Conservation (phyloP, 441 rosid species). For the Arabidopsis hybrid region DNA sequence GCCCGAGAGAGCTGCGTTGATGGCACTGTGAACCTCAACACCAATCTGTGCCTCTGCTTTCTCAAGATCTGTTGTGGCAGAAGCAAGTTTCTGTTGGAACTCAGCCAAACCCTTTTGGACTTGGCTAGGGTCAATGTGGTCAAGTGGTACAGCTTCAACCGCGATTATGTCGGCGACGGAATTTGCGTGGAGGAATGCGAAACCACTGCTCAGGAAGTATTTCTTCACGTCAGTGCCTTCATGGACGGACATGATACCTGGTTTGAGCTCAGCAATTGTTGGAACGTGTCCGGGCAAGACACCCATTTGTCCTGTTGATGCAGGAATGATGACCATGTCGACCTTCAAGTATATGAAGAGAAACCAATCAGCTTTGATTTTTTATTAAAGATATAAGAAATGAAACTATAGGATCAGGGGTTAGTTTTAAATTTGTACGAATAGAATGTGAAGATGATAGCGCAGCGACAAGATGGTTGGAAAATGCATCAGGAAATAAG, state of each 20-base stretch:
- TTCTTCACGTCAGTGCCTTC: constrained; percentile 69
- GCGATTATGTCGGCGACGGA: constrained; percentile 83
- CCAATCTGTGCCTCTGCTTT: constrained; percentile 97
- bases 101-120: constrained; percentile 91
- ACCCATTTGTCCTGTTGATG: constrained; percentile 95
- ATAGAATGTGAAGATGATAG: background rate
- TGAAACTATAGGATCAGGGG: background rate
- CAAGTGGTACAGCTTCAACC: constrained; percentile 81
- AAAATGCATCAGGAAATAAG: constrained; percentile 1
- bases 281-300: constrained; percentile 91
- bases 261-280: constrained; percentile 88
- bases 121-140: constrained; percentile 65
- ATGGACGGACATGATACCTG: constrained; percentile 83
- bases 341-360: constrained; percentile 54
- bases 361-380: constrained; percentile 31
- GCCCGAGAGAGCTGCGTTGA: constrained; percentile 81
- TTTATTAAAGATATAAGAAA: background rate
- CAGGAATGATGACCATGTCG: constrained; percentile 96
- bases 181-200: constrained; percentile 83
- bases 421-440: background rate
- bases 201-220: constrained; percentile 89
- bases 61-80: constrained; percentile 84
- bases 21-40: constrained; percentile 79
- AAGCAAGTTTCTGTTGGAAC: constrained; percentile 75
- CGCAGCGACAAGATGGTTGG: background rate